A percentile compares a stretch with the other conserved stretches of the same genome.
Conservation (phyloP, 2,329 filamentous ascomycete genomes). For the Fusarium circinatum region DNA sequence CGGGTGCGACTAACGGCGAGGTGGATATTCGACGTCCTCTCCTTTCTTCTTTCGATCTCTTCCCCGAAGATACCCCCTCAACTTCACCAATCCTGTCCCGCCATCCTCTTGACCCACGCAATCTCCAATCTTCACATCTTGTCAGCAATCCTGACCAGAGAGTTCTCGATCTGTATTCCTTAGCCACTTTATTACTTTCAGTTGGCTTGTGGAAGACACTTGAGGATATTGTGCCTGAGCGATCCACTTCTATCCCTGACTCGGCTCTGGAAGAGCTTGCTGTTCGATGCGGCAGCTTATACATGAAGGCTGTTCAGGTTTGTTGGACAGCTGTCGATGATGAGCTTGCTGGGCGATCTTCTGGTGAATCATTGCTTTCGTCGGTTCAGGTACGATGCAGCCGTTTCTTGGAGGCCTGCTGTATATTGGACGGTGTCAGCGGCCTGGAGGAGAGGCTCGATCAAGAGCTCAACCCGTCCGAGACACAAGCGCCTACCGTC, state of each 20-base stretch:
- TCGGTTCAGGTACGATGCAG: constrained; percentile 65
- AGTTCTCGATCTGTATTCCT: constrained; percentile 75
- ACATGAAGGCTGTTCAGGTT: constrained; percentile 77
- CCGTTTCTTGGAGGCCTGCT: constrained; percentile 69
- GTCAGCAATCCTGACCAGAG: constrained; percentile 64
- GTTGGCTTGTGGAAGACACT: constrained; percentile 80
- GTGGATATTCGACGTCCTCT: constrained; percentile 75
- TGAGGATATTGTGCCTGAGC: constrained; percentile 59
- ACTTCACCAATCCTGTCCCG: constrained; percentile 52
- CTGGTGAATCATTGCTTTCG: constrained; percentile 62
- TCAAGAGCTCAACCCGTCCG: constrained; percentile 55
- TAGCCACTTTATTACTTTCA: constrained; percentile 78
- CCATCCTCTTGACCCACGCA: constrained; percentile 72
- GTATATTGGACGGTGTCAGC: constrained; percentile 67
- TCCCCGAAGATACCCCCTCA: constrained; percentile 52
- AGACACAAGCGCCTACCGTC: neutral
- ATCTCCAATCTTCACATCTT: constrained; percentile 59
- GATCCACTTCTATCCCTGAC: constrained; percentile 64
- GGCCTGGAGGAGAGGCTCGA: constrained; percentile 64
- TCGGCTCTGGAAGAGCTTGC: constrained; percentile 71
- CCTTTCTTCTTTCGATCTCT: constrained; percentile 79
- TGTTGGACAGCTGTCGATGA: constrained; percentile 78
- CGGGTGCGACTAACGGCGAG: constrained; percentile 55
- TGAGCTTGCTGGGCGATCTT: constrained; percentile 59
- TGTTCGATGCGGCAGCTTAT: constrained; percentile 76